Conservation (phyloP, 768 basidiomycete genomes). For the Termitomyces sp. region DNA sequence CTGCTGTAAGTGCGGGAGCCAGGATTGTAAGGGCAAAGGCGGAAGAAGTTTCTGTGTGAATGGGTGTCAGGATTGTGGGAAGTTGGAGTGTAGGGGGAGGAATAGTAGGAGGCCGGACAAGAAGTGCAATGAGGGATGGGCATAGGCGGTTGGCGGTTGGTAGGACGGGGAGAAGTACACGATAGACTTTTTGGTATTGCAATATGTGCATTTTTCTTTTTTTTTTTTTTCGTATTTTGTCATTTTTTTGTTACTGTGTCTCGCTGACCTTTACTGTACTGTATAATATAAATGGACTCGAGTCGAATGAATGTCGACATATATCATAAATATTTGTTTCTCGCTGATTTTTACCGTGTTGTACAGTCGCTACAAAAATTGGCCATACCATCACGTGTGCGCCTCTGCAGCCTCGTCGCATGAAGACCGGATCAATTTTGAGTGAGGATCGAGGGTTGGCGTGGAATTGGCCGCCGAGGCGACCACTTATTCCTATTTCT, state of each 20-base stretch:
- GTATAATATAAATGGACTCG: background rate
- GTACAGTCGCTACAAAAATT: too few species aligned
- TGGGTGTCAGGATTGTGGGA: conserved; percentile 79
- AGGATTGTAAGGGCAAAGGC: conserved; percentile 81
- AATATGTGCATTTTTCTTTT: background rate
- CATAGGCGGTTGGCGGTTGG: background rate
- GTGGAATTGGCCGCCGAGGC: too few species aligned
- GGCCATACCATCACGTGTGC: too few species aligned
- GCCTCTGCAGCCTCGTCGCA: too few species aligned
- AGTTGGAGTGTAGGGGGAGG: conserved; percentile 69
- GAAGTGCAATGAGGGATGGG: conserved; percentile 56
- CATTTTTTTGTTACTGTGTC: background rate
- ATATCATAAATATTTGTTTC: too few species aligned
- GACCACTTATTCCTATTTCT: too few species aligned
- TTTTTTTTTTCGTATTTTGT: background rate
- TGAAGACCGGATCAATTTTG: too few species aligned
- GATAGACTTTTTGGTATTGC: background rate
- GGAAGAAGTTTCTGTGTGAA: conserved; percentile 69
- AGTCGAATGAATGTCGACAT: too few species aligned
- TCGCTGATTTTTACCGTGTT: too few species aligned
- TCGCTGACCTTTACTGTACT: background rate
- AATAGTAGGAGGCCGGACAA: conserved; percentile 76
- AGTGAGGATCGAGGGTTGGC: too few species aligned
- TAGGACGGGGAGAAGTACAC: background rate
- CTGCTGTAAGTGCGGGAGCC: conserved; percentile 78